Base-by-base conservation (phyloP, 305 asterid genomes). In the Andrographis paniculata region DNA sequence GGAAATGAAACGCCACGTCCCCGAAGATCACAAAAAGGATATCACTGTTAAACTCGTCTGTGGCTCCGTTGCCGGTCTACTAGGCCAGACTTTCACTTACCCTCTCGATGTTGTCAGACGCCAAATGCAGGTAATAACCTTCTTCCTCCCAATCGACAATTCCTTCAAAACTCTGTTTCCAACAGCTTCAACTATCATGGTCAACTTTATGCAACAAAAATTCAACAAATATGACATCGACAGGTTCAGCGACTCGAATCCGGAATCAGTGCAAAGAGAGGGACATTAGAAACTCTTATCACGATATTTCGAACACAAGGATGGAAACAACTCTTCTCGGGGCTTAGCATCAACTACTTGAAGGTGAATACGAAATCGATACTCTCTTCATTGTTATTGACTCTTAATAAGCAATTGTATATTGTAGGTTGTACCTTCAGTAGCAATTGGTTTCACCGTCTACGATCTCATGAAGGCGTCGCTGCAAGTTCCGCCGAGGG, bases 71-170 rank as follows among this genome's bases (percentile, higher is more conserved):
- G 98, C 98, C 14, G 98, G 98, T 60, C 68, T 89, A 44, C 74
- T 89, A n/a, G 98, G 98, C 28, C 98, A 89, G 73, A 89, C 98
- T 44, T 69, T 85, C 77, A 89, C 98, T 17, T 89, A 89, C 67
- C 98, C 98, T 60, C 84, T 89, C 16, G 96, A 89, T 44, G 98
- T 89, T 6, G 95, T 78, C 19, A 73, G 98, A 67, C 62, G 98
- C 27, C 96, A 86, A 78, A 89, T 89, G 98, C 98, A 89, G 95
- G 97, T 88, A 58, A 49, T 31, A n/a, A 40, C 62, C 45, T 61
- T 42, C 17, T 19, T 6, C 45, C 6, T 2, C 45, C 8, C 6
- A 24, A 24, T 24, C 33, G 69, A n/a, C n/a, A n/a, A n/a, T n/a
- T n/a, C n/a, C n/a, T n/a, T n/a, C n/a, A n/a, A n/a, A n/a, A n/a